Base-by-base conservation (phyloP, 345 rosid species). In the Pistacia vera region DNA sequence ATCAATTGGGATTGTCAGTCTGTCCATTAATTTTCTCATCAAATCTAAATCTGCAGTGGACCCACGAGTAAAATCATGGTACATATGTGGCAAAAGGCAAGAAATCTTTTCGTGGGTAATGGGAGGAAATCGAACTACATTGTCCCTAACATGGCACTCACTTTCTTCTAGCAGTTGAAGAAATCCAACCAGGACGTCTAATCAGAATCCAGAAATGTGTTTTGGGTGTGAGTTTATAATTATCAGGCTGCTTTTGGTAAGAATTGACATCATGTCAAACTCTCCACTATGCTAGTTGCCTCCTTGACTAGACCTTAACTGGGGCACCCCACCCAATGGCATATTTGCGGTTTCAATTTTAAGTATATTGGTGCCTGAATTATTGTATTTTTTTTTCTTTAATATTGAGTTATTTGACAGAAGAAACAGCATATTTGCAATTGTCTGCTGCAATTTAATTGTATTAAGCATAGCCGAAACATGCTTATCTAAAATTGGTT, bases 231-330 rank as follows among this genome's bases (percentile, higher is more conserved):
- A 5, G 46, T 41, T 41, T 41, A 41, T 7, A 41, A 7, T 41
- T 41, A 7, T 5, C 46, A 41, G 46, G 8, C 6, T 41, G 46
- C 33, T 38, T 64, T 38, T 11, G 35, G 9, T 38, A 59, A 30
- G 36, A 51, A 63, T 72, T 41, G 61, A 52, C 30, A 61, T 66
- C 51, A 8, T 80, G 73, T 52, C 59, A 35, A 69, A 63, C 73
- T 64, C 84, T 75, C 84, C 76, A 74, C 74, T 55, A 57, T 36
- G 22, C 20, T 67, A 30, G 77, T 72, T 72, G 80, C 74, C 61
- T 62, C 72, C 9, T 62, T 62, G 72, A 73, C 78, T 68, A 28
- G 36, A 33, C 78, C 67, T 68, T 46, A 59, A 41, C 76, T 59
- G 61, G 61, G 58, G 67, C 52, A 66, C 67, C 36, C 67, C 68